Evolutionary conservation across 768 basidiomycete species (phyloP).

Genomic region (Crassisporium funariophilum): DNA sequence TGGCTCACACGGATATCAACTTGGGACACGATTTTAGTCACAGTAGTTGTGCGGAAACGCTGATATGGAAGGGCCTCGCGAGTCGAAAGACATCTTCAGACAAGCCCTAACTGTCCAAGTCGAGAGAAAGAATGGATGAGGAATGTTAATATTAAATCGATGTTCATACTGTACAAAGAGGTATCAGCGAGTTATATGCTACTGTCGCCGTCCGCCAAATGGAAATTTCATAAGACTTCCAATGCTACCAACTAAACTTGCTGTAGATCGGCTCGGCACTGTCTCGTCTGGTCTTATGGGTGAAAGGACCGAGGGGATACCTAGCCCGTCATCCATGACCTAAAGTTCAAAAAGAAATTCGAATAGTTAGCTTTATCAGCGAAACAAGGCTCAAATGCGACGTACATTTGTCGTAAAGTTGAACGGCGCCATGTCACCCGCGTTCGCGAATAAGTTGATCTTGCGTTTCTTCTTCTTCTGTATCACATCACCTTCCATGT

Average conservation of each 20-base stretch:
- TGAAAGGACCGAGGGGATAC: slow-evolving; percentile 68
- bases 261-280: slow-evolving; percentile 47
- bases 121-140: too few relatives aligned
- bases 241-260: slow-evolving; percentile 11
- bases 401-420: slow-evolving; percentile 38
- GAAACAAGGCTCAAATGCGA: slow-evolving; percentile 7
- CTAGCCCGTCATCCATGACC: slow-evolving; percentile 44
- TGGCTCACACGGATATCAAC: too few relatives aligned
- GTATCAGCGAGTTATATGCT: too few relatives aligned
- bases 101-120: too few relatives aligned
- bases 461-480: slow-evolving; percentile 73
- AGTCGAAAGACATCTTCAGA: too few relatives aligned
- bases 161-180: too few relatives aligned
- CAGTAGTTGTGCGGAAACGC: too few relatives aligned
- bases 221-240: slow-evolving; percentile 5
- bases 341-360: slow-evolving; percentile 14
- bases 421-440: slow-evolving; percentile 51
- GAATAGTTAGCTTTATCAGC: background rate
- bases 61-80: too few relatives aligned
- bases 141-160: too few relatives aligned
- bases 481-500: slow-evolving; percentile 24
- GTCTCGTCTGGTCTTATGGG: slow-evolving; percentile 61
- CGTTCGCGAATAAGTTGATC: slow-evolving; percentile 58
- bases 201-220: too few relatives aligned
- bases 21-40: too few relatives aligned